Base-by-base conservation (phyloP, 352 stramenopile species). In the Phytophthora idaei region DNA sequence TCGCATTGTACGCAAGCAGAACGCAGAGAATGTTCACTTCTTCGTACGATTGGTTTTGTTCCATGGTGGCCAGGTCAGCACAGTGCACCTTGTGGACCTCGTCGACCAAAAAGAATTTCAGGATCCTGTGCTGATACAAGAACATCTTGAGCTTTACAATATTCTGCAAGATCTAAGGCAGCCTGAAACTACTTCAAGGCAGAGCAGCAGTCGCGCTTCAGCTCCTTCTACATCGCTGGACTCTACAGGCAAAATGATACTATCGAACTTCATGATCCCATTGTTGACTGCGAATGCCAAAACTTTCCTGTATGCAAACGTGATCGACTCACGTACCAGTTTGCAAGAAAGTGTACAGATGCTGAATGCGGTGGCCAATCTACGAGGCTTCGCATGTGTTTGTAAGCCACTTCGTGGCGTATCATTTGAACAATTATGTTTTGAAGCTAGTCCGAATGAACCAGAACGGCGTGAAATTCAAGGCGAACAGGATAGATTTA, bases 1-100 rank as follows among this genome's bases (percentile, higher is more conserved):
- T 55, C 84, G 81, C 14, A 89, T 90, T 54, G 78, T 92, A 37
- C 71, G 75, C 42, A 90, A 92, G 37, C 81, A 89, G 39, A 83
- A 80, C 42, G 75, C 67, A 11, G 80, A 90, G 55, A 75, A 81
- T 69, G 79, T 71, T 15, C 81, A 92, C 48, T 90, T 92, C 37
- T 92, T 92, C 61, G 63, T 92, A 31, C 75, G 84, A 2, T 64
- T 92, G 32, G 78, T 81, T n/a, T 74, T 92, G 37, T 90, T 87
- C 57, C 67, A 78, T 47, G 37, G 56, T 21, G 84, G 81, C 17
- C 84, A 92, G 47, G 67, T 90, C 12, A 92, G 81, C 56, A 89
- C 80, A 25, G 65, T 90, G 31, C 84, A 92, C 36, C 41, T 90
- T 15, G 77, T 88, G 9, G 81, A 92, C 45, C 61, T 92, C 10